Conservation (phyloP, 2,329 filamentous ascomycete genomes). For the Botrytis fragariae region DNA sequence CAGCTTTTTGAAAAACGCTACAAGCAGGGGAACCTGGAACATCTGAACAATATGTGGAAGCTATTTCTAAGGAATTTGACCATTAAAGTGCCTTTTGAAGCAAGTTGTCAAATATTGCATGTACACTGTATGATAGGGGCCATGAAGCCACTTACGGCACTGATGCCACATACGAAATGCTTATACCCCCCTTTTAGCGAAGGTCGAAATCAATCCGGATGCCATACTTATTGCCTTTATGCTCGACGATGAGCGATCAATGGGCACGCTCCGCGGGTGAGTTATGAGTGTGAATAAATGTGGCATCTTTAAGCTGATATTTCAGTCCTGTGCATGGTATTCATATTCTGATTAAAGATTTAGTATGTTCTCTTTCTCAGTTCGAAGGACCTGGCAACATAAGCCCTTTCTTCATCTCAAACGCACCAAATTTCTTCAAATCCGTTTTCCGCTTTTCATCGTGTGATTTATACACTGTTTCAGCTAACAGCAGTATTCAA, state of each 20-base stretch:
- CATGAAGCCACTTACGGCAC: neutral
- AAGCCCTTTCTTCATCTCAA: neutral
- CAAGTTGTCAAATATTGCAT: neutral
- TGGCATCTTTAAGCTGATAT: neutral
- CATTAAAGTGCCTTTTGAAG: neutral
- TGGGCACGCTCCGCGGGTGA: neutral
- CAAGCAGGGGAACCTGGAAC: neutral
- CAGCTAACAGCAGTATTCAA: neutral
- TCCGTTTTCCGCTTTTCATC: neutral
- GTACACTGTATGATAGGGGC: neutral
- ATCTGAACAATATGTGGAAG: neutral
- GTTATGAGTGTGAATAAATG: neutral
- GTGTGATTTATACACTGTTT: neutral
- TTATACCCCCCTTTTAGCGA: neutral
- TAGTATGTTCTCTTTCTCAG: constrained; percentile 48
- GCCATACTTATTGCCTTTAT: constrained; percentile 27
- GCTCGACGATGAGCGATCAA: constrained; percentile 28
- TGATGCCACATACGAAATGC: neutral
- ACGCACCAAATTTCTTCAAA: neutral
- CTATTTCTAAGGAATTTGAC: neutral
- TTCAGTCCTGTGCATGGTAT: constrained; percentile 50
- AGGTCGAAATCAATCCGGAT: constrained; percentile 32
- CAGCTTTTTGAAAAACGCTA: rapidly evolving
- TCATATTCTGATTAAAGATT: constrained; percentile 58
- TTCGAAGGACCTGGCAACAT: neutral